These are phyloP conservation scores for Penicillium aurantiogriseum DNA, from an alignment of 2,329 filamentous ascomycete species.

Conservation along the genomic window DNA sequence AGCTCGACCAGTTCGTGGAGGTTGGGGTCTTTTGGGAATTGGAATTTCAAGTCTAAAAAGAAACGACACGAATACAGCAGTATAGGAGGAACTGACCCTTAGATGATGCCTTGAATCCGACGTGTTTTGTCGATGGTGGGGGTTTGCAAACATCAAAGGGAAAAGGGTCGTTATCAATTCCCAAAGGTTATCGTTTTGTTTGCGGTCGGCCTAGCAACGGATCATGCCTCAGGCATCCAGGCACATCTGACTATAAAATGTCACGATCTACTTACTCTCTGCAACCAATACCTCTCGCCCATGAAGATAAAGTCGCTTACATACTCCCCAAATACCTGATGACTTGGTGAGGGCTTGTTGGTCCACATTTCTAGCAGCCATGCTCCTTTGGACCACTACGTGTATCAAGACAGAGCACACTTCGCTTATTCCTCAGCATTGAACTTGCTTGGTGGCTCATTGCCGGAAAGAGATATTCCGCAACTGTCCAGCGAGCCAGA, in stretches of 20 bases:
- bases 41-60: not conserved
- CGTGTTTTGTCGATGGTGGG: conserved; percentile 5
- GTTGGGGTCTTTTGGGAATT: not conserved
- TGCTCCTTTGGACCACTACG: not conserved
- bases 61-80: rapidly evolving
- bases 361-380: not conserved
- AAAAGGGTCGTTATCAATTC: conserved; percentile 16
- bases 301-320: not conserved
- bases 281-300: not conserved
- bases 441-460: conserved; percentile 47
- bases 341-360: rapidly evolving
- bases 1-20: not conserved
- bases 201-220: conserved; percentile 16
- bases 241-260: not conserved
- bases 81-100: not conserved
- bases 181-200: conserved; percentile 11
- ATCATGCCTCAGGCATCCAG: conserved; percentile 7
- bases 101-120: not conserved
- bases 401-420: not conserved
- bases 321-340: not conserved
- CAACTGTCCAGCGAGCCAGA: conserved; percentile 37
- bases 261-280: not conserved
- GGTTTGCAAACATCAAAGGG: conserved; percentile 3
- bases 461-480: conserved; percentile 40
- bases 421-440: conserved; percentile 33